Base-by-base conservation (phyloP, 2,329 filamentous ascomycete genomes). In the Phoma sp. region DNA sequence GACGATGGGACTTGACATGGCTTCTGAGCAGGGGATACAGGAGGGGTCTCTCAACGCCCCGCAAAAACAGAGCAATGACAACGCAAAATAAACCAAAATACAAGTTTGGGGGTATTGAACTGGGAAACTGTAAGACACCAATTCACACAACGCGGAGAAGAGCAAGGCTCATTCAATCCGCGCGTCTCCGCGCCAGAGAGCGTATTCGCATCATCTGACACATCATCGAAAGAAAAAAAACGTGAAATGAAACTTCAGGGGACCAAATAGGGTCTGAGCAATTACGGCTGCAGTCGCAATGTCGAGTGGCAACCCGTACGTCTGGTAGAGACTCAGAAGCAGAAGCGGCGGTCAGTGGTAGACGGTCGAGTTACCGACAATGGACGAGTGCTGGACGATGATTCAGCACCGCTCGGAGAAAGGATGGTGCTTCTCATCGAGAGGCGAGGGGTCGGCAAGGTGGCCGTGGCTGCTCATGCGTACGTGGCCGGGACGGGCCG, bases 401-500 rank as follows among this genome's bases (percentile, higher is more conserved):
- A 3, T 43, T 51, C 32, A 55, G 37, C 57, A 60, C 46, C 52
- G 48, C 54, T 72, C 59, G 49, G 65, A 64, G 70, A 74, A 73
- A 61, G 69, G 75, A 67, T 69, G 70, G 19, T 53, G 43, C 46
- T 70, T 71, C 58, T 74, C 70, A 38, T 76, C 71, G 53, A 68
- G 67, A 35, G 78, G 79, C 32, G 78, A 79, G 25, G 77, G 76
- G 50, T 76, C 70, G 49, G 69, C 76, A 49, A 79, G 73, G 43
- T 77, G 74, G 31, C 77, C 78, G 63, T 80, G 71, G 59, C 77
- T 80, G 60, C 78, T 80, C 37, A 73, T 68, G 47, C 79, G 77
- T 35, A 77, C 63, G 54, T 80, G 77, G 31, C 72, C 73, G 24
- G 77, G 78, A 32, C 77, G 76, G 41, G 76, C 71, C 17, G 76